Base-by-base conservation (phyloP, 805 yeast genomes). In the Geotrichum ghanense region DNA sequence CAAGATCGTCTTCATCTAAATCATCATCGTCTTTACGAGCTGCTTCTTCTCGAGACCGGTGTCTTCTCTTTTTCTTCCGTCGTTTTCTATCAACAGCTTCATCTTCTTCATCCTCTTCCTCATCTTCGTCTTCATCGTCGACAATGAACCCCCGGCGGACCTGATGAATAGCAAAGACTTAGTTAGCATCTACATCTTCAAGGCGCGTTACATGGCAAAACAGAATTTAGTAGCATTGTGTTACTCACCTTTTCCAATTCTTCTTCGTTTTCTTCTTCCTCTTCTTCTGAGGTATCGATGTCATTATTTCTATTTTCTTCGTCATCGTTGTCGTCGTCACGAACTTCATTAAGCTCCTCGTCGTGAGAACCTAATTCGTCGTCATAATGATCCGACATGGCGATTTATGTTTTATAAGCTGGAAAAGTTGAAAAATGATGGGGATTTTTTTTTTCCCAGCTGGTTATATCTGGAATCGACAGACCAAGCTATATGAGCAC, bases 1-100 rank as follows among this genome's bases (percentile, higher is more conserved):
- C 97, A 56, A 92, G 73, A 64, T 92, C 98, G 66, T 92, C 98
- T 63, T 90, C 96, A 59, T 92, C 97, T 45, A 92, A 72, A 45
- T 78, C 83, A 53, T 79, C 88, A 21, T 44, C 51, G 22, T 46
- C 52, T 12, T 45, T 45, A 19, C 45, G 42, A 7, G 41, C 43
- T 19, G 42, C 21, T 39, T 39, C 23, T n/a, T 12, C n/a, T n/a
- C 14, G n/a, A 2, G 39, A 27, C 40, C 52, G 49, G 39, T 45
- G 51, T 53, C 53, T 53, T 45, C 50, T 55, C 52, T 49, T 58
- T 48, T 47, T 50, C 23, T 53, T 50, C 12, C 58, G 57, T n/a
- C 49, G 39, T 37, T 44, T 50, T 26, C 41, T 51, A 49, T 42
- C 22, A 47, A 49, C 45, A 49, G 49, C 56, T 43, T 24, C 46